phyloP scores from a whole-genome alignment of 192 early-diverging fungal species.

The Coemansia reversa region DNA sequence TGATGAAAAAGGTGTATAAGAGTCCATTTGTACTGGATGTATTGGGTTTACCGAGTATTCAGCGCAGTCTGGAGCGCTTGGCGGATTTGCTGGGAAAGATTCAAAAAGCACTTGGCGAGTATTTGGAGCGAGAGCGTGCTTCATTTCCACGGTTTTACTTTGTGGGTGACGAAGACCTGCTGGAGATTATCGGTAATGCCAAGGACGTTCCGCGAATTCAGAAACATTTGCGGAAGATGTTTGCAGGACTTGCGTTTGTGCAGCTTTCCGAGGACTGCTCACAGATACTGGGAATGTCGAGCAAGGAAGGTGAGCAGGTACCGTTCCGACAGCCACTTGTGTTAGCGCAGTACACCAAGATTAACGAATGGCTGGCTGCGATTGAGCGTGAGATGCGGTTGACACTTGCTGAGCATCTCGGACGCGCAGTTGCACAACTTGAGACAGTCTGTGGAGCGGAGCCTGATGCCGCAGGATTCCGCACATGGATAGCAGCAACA shows the following conservation, averaged over 20 bases:
- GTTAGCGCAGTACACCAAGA: conserved; percentile 80
- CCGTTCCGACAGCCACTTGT: conserved; percentile 74
- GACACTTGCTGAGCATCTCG: conserved; percentile 76
- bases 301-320: conserved; percentile 91
- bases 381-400: conserved; percentile 93
- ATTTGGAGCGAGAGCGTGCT: conserved; percentile 93
- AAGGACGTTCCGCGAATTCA: conserved; percentile 95
- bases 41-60: conserved; percentile 87
- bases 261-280: conserved; percentile 78
- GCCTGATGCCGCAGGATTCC: conserved; percentile 59
- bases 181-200: conserved; percentile 99
- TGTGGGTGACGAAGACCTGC: conserved; percentile 99
- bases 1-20: conserved; percentile 99
- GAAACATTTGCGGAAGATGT: conserved; percentile 99
- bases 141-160: conserved; percentile 99
- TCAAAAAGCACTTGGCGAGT: conserved; percentile 98
- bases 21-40: conserved; percentile 96
- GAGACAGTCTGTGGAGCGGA: conserved; percentile 57
- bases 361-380: conserved; percentile 96
- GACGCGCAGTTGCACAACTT: conserved; percentile 70
- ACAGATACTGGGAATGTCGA: conserved; percentile 78
- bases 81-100: conserved; percentile 92
- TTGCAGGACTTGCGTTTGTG: conserved; percentile 89
- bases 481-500: conserved; percentile 83
- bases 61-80: conserved; percentile 92